Base-by-base conservation (phyloP, 225 moss, liverwort and hornwort species). In the Climacium dendroides region DNA sequence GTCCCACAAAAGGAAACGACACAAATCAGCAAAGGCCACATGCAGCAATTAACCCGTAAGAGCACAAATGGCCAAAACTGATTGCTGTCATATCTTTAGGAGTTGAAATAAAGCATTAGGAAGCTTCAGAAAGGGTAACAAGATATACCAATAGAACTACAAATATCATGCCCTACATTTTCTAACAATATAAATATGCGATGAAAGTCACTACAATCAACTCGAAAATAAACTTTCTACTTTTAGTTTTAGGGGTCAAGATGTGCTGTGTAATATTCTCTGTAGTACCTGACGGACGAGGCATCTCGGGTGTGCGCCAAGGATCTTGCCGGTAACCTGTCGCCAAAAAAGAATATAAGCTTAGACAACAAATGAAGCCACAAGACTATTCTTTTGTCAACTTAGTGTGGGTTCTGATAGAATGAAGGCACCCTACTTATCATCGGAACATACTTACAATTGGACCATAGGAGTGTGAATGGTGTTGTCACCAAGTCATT, bases 291-390 rank as follows among this genome's bases (percentile, higher is more conserved):
- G 94, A 87, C 20, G 92, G 94, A 41, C 87, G 89, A 74, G 92
- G 94, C 91, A 94, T 92, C 84, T 94, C 92, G 65, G 92, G 92
- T 62, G 91, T 92, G 82, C 91, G 91, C 94, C 92, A 92, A 47
- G 90, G 89, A 83, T 92, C 93, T 87, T 87, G 87, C 63, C 92
- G 85, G 32, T 85, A 81, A 89, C 94, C 94, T 92, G 90, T 53
- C 54, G 66, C 50, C 52, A 82, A 28, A 58, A 48, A 26, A 19
- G 64, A 22, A 81, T 63, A 72, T 52, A 43, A 80, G 37, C 20
- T 45, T 37, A 66, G 78, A 78, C 35, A 53, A 37, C 32, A 60
- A 45, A 76, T 52, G 55, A 83, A 88, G 72, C 30, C 83, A 88
- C 34, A 45, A 75, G 75, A 76, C 43, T 72, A 29, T 1, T 35